phyloP scores from a whole-genome alignment of 2,329 filamentous ascomycete species.

The Stachybotrys chlorohalonatus region DNA sequence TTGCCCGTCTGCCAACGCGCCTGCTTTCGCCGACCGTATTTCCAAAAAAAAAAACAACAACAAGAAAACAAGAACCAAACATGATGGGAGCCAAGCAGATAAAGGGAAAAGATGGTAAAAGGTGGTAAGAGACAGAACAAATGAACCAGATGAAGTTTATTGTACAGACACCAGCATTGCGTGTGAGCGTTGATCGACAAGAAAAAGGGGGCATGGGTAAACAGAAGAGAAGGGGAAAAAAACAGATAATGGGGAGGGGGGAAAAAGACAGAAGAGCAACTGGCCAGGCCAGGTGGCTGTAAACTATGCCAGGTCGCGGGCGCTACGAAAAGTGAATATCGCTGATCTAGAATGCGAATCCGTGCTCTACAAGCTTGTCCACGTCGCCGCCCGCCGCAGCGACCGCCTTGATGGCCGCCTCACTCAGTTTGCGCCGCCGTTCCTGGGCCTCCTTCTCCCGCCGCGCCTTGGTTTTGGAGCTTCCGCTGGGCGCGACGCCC shows the following conservation, averaged over 20 bases:
- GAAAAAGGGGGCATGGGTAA: neutral
- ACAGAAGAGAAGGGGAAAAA: neutral
- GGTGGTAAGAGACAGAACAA: too few relatives aligned
- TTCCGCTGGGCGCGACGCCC: slow-evolving; percentile 85
- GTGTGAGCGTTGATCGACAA: neutral
- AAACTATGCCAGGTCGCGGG: too few relatives aligned
- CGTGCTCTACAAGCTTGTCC: slow-evolving; percentile 40
- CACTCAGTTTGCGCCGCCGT: slow-evolving; percentile 57
- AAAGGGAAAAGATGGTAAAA: too few relatives aligned
- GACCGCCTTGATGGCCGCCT: slow-evolving; percentile 60
- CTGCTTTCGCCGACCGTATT: too few relatives aligned
- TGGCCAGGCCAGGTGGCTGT: neutral
- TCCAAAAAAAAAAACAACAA: too few relatives aligned
- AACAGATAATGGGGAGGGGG: neutral
- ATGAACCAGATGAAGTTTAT: too few relatives aligned
- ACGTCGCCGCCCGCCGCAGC: slow-evolving; percentile 63
- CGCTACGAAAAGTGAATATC: neutral
- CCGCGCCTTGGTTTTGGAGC: slow-evolving; percentile 87
- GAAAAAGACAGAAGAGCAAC: neutral
- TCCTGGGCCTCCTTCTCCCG: slow-evolving; percentile 83
- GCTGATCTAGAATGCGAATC: slow-evolving; percentile 29
- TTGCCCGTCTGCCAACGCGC: too few relatives aligned
- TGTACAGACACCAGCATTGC: too few relatives aligned
- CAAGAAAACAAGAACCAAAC: too few relatives aligned
- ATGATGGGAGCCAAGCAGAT: too few relatives aligned